Evolutionary conservation across 2,329 filamentous ascomycete genomes (phyloP).

Genomic region (Trichoderma koningii): DNA sequence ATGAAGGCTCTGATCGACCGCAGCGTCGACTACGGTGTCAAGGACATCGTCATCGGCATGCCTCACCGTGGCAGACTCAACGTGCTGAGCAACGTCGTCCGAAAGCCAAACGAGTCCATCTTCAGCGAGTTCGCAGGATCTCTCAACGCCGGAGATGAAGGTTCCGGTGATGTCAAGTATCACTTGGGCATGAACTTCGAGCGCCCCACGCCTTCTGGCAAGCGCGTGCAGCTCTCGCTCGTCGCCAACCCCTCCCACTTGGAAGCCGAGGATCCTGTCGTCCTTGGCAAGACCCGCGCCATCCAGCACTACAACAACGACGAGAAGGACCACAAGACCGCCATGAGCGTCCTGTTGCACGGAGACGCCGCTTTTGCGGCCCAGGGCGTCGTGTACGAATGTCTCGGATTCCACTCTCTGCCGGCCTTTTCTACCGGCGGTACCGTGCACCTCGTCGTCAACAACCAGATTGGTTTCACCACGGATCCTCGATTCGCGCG

Average conservation of each 20-base stretch:
- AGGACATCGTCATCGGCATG: slow-evolving; percentile 99
- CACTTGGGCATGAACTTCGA: slow-evolving; percentile 99
- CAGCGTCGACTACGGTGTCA: slow-evolving; percentile 96
- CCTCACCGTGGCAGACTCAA: slow-evolving; percentile 98
- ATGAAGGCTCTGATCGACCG: slow-evolving; percentile 99
- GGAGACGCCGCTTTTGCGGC: slow-evolving; percentile 96
- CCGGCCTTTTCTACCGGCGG: slow-evolving; percentile 96
- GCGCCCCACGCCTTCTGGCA: slow-evolving; percentile 94
- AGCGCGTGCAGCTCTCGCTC: slow-evolving; percentile 97
- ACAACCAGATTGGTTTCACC: slow-evolving; percentile 99
- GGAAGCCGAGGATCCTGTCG: slow-evolving; percentile 96
- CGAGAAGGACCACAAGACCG: slow-evolving; percentile 81
- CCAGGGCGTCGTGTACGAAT: slow-evolving; percentile 98
- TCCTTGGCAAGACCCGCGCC: slow-evolving; percentile 93
- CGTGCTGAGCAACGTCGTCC: slow-evolving; percentile 95
- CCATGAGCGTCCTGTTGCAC: slow-evolving; percentile 95
- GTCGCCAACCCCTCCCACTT: slow-evolving; percentile 98
- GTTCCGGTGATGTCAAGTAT: slow-evolving; percentile 98
- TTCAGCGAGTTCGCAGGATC: slow-evolving; percentile 97
- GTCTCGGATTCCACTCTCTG: slow-evolving; percentile 93
- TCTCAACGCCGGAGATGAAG: slow-evolving; percentile 85
- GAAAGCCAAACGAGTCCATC: slow-evolving; percentile 99
- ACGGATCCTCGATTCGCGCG: slow-evolving; percentile 96
- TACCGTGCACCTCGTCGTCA: slow-evolving; percentile 95
- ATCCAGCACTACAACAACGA: slow-evolving; percentile 99